Evolutionary conservation across 192 early-diverging fungal genomes (phyloP).

Genomic region (Linnemannia zychae): DNA sequence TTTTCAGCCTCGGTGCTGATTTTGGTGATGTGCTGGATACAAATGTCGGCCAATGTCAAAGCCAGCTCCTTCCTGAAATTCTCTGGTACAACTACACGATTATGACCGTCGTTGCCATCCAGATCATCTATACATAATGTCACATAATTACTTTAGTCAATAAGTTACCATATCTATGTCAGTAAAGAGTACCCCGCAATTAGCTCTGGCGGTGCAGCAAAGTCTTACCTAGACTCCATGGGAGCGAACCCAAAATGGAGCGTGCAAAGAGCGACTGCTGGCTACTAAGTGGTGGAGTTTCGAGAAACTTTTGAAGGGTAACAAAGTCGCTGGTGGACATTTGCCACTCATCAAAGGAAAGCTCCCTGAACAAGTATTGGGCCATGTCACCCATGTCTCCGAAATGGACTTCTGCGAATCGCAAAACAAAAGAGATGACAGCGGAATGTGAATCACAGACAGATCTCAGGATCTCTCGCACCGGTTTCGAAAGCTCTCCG

Average conservation of each 20-base stretch:
- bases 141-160: not conserved
- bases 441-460: conserved; percentile 54
- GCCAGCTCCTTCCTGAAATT: conserved; percentile 31
- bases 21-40: conserved; percentile 18
- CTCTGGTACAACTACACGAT: not conserved
- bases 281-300: conserved; percentile 37
- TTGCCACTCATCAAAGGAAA: conserved; percentile 58
- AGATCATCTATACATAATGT: not conserved
- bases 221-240: conserved; percentile 24
- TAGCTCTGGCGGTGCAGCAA: too few relatives aligned
- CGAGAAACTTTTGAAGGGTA: conserved; percentile 42
- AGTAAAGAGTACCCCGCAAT: not conserved
- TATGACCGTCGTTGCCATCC: not conserved
- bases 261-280: conserved; percentile 36
- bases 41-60: conserved; percentile 25
- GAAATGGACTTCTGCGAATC: conserved; percentile 56
- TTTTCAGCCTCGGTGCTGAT: not conserved
- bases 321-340: conserved; percentile 52
- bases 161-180: not conserved
- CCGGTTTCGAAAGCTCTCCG: conserved; percentile 58
- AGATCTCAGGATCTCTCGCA: conserved; percentile 55
- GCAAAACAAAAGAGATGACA: conserved; percentile 52
- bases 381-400: conserved; percentile 57
- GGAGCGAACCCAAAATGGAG: conserved; percentile 14
- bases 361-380: conserved; percentile 61